A percentile compares a stretch with the other conserved stretches of the same genome.
Evolutionary conservation across 2,329 filamentous ascomycete species (phyloP).

Genomic region (Beauveria caledonica): DNA sequence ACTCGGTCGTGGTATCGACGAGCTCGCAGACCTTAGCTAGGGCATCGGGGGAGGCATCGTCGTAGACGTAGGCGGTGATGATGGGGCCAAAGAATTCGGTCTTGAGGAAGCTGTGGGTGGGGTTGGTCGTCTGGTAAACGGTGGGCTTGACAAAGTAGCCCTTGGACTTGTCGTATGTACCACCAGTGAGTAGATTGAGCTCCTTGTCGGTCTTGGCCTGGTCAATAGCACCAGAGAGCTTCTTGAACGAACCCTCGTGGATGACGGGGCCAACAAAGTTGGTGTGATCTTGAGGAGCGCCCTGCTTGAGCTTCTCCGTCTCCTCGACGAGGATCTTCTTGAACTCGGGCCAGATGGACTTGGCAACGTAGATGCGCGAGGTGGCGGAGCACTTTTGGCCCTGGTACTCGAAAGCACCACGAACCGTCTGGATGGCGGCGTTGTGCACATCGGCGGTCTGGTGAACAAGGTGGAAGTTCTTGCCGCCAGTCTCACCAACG

Average conservation of each 20-base stretch:
- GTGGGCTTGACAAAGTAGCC: conserved; percentile 83
- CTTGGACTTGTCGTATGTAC: conserved; percentile 66
- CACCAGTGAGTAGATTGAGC: conserved; percentile 66
- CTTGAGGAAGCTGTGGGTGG: conserved; percentile 63
- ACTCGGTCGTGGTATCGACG: conserved; percentile 66
- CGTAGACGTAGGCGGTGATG: conserved; percentile 67
- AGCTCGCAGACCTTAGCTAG: conserved; percentile 53
- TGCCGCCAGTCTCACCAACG: conserved; percentile 84
- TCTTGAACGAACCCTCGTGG: conserved; percentile 73
- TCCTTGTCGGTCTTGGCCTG: conserved; percentile 67
- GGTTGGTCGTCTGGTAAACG: conserved; percentile 67
- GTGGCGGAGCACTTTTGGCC: conserved; percentile 88
- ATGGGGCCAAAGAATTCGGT: conserved; percentile 80
- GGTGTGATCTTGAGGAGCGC: conserved; percentile 57
- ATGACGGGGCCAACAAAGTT: conserved; percentile 88
- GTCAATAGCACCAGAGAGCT: conserved; percentile 68
- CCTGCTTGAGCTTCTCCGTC: conserved; percentile 61
- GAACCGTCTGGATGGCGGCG: conserved; percentile 72
- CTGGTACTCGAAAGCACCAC: conserved; percentile 84
- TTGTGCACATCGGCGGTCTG: conserved; percentile 68
- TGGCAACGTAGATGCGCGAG: conserved; percentile 69
- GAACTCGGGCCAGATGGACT: conserved; percentile 67
- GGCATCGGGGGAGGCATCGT: conserved; percentile 51
- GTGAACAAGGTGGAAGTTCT: conserved; percentile 88
- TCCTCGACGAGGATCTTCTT: conserved; percentile 59